Percentiles rank a stretch among this genome's conserved stretches.
These are phyloP conservation scores for Aurantiochytrium sp. DNA, from an alignment of 108 stramenopile species.

Conservation along the genomic window DNA sequence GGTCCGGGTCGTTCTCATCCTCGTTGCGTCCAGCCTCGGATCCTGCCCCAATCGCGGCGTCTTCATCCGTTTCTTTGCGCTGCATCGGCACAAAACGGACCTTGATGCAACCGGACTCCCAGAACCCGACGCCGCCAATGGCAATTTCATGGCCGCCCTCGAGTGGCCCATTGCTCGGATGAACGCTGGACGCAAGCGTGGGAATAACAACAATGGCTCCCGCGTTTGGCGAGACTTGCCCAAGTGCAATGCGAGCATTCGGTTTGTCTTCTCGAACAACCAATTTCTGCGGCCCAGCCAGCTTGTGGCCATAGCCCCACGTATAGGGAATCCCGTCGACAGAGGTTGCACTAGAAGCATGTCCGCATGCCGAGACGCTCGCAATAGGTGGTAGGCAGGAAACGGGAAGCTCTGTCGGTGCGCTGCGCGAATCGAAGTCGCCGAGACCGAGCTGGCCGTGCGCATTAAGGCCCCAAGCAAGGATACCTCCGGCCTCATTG, in stretches of 20 bases:
- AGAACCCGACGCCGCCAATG: not conserved
- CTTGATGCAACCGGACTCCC: not conserved
- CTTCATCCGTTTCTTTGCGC: not conserved
- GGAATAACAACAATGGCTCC: not conserved
- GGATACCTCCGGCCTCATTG: not conserved
- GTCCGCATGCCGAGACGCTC: not conserved
- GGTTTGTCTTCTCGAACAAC: not conserved
- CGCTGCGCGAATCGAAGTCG: not conserved
- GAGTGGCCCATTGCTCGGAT: not conserved
- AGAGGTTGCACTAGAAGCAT: not conserved
- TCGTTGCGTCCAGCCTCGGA: not conserved
- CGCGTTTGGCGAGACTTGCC: not conserved
- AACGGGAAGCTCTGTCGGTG: not conserved
- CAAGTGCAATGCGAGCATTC: not conserved
- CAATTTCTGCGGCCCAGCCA: not conserved
- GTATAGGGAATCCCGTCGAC: not conserved
- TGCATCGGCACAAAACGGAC: not conserved
- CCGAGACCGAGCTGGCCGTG: not conserved
- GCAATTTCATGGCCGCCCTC: not conserved
- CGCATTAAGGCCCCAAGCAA: not conserved
- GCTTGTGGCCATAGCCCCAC: not conserved
- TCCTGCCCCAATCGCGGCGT: too few species aligned
- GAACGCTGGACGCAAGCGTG: not conserved
- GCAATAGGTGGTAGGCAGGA: not conserved
- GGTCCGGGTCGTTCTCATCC: not conserved